Base-by-base conservation (phyloP, 129 eudicot species). In the Flaveria robusta region DNA sequence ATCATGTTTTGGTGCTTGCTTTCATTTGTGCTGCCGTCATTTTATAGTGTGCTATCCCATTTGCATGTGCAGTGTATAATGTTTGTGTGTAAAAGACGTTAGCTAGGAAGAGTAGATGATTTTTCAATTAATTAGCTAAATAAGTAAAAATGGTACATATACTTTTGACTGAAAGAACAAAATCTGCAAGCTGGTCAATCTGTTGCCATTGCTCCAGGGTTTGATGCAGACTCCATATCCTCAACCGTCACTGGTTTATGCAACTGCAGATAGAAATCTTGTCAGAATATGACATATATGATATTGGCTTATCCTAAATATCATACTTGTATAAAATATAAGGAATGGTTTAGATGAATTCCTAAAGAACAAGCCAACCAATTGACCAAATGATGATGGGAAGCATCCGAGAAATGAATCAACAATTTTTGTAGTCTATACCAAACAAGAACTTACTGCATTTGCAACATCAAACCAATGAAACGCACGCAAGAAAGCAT, bases 401-500 rank as follows among this genome's bases (percentile, higher is more conserved):
- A 75, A 75, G 41, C 19, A 76, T 16, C 29, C 43, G 23, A 69
- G 8, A 16, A 23, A 14, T 54, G 8, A 39, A 58, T 5, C n/a
- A 67, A 50, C 31, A 31, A 18, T 67, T 51, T 79, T 22, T 26
- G 41, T 58, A 46, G 70, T 46, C 68, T 27, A 20, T 22, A 71
- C 24, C 12, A 66, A 85, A 18, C 37, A 77, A 34, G 67, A 84
- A 83, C 96, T 85, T 91, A 94, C 97, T 55, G 97, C 87, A 76
- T 89, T 80, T 52, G 99, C 88, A 86, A 92, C 88, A 75, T 96
- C 55, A 49, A 95, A 79, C 93, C 86, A 91, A 72, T 95, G 99
- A 85, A 95, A 89, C 39, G 86, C 72, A 9, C 99, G 99, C 83
- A 87, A 64, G 80, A 81, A 95, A 52, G 96, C 82, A 80, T 94